Conservation (phyloP, 2,329 filamentous ascomycete genomes). For the Colletotrichum truncatum region DNA sequence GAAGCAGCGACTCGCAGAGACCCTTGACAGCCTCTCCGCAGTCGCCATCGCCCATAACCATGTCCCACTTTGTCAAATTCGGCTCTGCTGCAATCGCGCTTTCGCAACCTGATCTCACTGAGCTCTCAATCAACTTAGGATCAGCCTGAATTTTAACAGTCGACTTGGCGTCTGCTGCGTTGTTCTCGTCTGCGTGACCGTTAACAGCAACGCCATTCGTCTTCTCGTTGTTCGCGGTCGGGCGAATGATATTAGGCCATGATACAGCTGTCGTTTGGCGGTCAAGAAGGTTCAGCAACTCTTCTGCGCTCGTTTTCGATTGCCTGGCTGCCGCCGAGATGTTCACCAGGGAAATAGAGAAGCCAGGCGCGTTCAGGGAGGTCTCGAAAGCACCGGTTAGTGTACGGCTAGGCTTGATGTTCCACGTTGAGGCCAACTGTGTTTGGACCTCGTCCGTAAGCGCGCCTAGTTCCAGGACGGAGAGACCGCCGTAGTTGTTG, state of each 20-base stretch:
- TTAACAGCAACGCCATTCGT: background rate
- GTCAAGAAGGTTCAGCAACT: conserved; percentile 58
- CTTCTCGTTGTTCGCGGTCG: background rate
- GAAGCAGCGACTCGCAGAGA: conserved; percentile 37
- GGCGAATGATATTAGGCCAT: conserved; percentile 51
- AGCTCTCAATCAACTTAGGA: conserved; percentile 36
- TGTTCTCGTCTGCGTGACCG: background rate
- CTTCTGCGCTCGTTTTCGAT: conserved; percentile 35
- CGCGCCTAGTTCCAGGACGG: conserved; percentile 62
- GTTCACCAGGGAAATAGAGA: conserved; percentile 64
- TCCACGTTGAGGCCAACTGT: conserved; percentile 57
- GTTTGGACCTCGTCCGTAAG: conserved; percentile 61
- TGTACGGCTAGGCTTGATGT: conserved; percentile 55
- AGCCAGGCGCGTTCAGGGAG: conserved; percentile 63
- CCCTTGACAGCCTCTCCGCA: conserved; percentile 42
- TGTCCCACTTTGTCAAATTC: conserved; percentile 43
- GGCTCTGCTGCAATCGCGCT: conserved; percentile 45
- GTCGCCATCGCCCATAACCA: conserved; percentile 44
- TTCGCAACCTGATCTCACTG: conserved; percentile 39
- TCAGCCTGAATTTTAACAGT: conserved; percentile 34
- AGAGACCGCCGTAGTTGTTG: conserved; percentile 67
- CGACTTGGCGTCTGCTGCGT: background rate
- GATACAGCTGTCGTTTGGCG: conserved; percentile 58
- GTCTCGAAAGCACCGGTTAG: conserved; percentile 60
- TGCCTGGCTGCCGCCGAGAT: conserved; percentile 46